Percentiles rank a stretch among this genome's conserved stretches.
Conservation (phyloP, 495 filamentous ascomycete species). For the Aspergillus indologenus region DNA sequence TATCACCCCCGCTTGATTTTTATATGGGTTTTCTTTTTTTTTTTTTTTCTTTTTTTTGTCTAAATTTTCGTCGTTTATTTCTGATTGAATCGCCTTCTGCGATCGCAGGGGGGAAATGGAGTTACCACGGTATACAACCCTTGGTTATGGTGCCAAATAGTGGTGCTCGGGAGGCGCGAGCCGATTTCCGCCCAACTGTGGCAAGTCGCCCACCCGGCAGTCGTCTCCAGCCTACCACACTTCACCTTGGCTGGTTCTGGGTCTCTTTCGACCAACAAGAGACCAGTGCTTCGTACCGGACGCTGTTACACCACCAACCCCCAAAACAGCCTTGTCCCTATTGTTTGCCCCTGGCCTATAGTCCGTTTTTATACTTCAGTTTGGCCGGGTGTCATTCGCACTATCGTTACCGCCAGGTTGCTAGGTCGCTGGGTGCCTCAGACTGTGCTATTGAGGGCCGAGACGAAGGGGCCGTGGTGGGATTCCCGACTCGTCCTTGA, state of each 20-base stretch:
- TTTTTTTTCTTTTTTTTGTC: neutral
- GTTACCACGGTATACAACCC: neutral
- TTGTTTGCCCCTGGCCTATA: constrained; percentile 2
- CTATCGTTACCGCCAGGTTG: neutral
- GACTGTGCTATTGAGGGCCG: constrained; percentile 14
- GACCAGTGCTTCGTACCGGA: constrained; percentile 9
- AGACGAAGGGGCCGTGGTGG: constrained; percentile 13
- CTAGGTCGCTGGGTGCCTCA: neutral
- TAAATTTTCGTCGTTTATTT: neutral
- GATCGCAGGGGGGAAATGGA: neutral
- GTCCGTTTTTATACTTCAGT: neutral
- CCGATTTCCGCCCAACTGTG: constrained; percentile 15
- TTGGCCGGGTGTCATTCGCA: neutral
- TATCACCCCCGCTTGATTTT: neutral
- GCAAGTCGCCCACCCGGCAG: constrained; percentile 25
- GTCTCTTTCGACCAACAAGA: constrained; percentile 14
- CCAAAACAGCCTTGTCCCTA: constrained; percentile 2
- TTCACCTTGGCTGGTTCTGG: constrained; percentile 14
- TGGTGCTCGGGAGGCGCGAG: constrained; percentile 7
- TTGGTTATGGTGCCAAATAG: neutral
- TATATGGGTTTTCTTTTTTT: neutral
- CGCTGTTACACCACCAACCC: constrained; percentile 8
- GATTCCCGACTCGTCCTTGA: constrained; percentile 11
- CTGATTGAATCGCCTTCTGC: neutral
- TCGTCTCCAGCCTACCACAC: constrained; percentile 41